Conservation (phyloP, 2,329 filamentous ascomycete genomes). For the Tolypocladium ophioglossoides region DNA sequence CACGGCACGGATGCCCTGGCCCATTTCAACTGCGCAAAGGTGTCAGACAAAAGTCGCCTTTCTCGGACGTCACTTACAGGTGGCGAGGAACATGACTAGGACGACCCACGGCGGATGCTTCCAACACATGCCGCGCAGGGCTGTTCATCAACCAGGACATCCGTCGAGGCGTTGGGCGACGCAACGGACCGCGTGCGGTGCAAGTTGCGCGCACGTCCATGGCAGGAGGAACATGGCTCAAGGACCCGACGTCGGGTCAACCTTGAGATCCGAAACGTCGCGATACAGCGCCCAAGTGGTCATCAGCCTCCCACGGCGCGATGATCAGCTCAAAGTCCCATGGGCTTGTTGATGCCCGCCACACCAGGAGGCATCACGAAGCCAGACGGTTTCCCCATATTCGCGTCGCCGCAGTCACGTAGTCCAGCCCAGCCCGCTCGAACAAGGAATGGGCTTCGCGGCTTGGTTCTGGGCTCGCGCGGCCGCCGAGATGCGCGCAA, state of each 20-base stretch:
- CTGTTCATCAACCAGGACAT: conserved; percentile 29
- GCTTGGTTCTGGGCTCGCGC: conserved; percentile 6
- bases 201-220: conserved; percentile 12
- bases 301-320: conserved; percentile 18
- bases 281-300: conserved; percentile 18
- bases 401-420: conserved; percentile 3
- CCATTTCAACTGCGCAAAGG: conserved; percentile 8
- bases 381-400: conserved; percentile 5
- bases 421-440: conserved; percentile 11
- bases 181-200: conserved; percentile 23
- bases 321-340: conserved; percentile 10
- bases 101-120: conserved; percentile 28
- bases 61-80: not conserved
- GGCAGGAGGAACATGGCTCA: conserved; percentile 15
- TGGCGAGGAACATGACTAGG: not conserved
- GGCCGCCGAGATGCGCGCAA: conserved; percentile 6
- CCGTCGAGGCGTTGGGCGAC: conserved; percentile 31
- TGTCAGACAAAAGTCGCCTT: too few species aligned
- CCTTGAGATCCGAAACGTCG: conserved; percentile 11
- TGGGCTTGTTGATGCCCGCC: conserved; percentile 5
- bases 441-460: conserved; percentile 13
- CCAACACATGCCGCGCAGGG: conserved; percentile 24
- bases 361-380: conserved; percentile 11
- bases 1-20: conserved; percentile 33
- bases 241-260: too few species aligned